Evolutionary conservation across 805 yeast species (phyloP).

Genomic region (Cyberlindnera veronae): DNA sequence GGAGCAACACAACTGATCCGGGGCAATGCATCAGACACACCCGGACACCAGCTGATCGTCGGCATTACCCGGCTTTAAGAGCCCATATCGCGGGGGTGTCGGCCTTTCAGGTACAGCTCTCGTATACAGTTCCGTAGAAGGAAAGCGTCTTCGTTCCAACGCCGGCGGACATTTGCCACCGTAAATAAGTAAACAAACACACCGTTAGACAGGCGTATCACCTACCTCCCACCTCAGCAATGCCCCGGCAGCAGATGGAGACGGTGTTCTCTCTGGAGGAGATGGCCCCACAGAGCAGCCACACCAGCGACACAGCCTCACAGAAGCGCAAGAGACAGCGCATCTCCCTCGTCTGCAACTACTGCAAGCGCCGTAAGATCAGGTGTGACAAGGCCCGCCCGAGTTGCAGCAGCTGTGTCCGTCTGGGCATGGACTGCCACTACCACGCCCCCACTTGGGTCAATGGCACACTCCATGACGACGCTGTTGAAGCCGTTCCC

Average conservation of each 20-base stretch:
- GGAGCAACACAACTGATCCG: no score
- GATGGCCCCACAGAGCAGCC: background rate
- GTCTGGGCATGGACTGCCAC: constrained; percentile 18
- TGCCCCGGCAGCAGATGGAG: no score
- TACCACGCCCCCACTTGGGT: constrained; percentile 12
- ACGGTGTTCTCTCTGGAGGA: constrained; percentile 1
- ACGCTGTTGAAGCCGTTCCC: background rate
- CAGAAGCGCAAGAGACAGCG: constrained; percentile 28
- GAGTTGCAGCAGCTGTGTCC: constrained; percentile 26
- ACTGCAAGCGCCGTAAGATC: constrained; percentile 32
- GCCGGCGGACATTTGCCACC: background rate
- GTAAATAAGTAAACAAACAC: no score
- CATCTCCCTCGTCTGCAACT: constrained; percentile 31
- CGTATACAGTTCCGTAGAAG: no score
- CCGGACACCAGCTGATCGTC: no score
- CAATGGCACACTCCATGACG: constrained; percentile 1
- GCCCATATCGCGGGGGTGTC: no score
- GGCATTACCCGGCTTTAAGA: no score
- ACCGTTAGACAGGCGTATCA: no score
- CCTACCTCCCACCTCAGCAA: no score
- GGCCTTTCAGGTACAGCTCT: no score
- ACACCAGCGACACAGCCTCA: background rate
- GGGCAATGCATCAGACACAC: no score
- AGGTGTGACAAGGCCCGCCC: constrained; percentile 19
- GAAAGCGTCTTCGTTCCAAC: no score